These are phyloP conservation scores for Dactylorhiza incarnata DNA, from an alignment of 106 monocot genomes.

Conservation along the genomic window DNA sequence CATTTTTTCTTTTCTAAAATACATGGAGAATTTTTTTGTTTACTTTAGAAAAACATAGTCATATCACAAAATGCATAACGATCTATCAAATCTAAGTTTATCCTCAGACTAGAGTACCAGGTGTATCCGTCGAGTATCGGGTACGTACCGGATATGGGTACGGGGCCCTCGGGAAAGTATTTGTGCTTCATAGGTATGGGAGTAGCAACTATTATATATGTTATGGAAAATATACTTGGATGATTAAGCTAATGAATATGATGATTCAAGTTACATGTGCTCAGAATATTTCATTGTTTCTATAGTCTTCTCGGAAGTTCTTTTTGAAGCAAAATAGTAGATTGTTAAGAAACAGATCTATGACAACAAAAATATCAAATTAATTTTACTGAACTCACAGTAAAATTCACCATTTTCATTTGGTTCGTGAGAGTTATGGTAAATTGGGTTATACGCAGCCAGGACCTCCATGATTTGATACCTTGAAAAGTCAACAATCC, in stretches of 20 bases:
- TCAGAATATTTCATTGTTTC: not conserved
- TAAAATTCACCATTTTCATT: conserved; percentile 56
- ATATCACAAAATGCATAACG: too few species aligned
- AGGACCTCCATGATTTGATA: conserved; percentile 77
- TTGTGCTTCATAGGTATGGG: too few species aligned
- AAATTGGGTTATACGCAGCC: conserved; percentile 64
- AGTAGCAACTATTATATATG: not conserved
- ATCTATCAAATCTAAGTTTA: too few species aligned
- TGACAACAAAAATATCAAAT: not conserved
- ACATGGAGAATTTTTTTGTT: too few species aligned
- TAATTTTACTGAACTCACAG: conserved; percentile 28
- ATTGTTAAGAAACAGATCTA: not conserved
- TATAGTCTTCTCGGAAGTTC: not conserved
- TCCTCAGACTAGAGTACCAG: too few species aligned
- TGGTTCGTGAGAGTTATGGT: conserved; percentile 48
- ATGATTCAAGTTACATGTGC: not conserved
- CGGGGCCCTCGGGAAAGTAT: too few species aligned
- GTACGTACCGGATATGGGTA: too few species aligned
- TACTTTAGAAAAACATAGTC: too few species aligned
- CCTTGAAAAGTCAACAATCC: conserved; percentile 86
- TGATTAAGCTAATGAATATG: not conserved
- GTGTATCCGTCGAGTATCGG: too few species aligned
- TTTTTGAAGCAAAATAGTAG: not conserved
- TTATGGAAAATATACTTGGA: not conserved
- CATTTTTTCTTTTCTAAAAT: too few species aligned